phyloP scores from a whole-genome alignment of 2,329 filamentous ascomycete genomes.

The Hymenoscyphus salicellus region DNA sequence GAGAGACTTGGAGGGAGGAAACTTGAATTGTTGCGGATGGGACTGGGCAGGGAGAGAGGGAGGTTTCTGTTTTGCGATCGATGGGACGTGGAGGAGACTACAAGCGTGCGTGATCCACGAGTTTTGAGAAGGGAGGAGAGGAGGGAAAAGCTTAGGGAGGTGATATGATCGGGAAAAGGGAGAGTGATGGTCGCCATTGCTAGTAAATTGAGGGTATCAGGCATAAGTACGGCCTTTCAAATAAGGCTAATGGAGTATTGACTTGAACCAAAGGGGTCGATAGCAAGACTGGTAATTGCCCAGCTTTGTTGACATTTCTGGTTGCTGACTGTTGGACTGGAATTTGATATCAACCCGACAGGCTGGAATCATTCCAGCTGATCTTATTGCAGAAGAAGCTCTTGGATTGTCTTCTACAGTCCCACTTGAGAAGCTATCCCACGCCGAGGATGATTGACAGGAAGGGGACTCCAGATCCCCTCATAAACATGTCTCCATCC shows the following conservation, averaged over 20 bases:
- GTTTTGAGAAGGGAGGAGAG: background rate
- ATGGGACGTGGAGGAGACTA: background rate
- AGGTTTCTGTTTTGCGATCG: background rate
- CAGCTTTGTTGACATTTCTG: too few species aligned
- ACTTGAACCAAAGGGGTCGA: background rate
- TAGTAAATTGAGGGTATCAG: background rate
- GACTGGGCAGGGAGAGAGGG: background rate
- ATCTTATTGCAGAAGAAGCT: background rate
- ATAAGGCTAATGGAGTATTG: background rate
- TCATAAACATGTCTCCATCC: background rate
- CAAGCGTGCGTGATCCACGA: background rate
- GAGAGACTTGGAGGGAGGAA: background rate
- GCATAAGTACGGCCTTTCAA: background rate
- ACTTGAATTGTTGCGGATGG: background rate
- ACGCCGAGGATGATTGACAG: background rate
- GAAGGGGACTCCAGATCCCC: background rate
- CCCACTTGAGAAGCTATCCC: background rate
- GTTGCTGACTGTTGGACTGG: background rate
- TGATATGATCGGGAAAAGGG: background rate
- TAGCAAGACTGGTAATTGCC: too few species aligned
- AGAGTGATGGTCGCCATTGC: background rate
- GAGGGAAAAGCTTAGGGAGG: background rate
- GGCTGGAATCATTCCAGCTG: background rate
- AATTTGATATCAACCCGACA: background rate
- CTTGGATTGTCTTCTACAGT: background rate